Evolutionary conservation across 768 basidiomycete genomes (phyloP).

Genomic region (Termitomyces sp.): DNA sequence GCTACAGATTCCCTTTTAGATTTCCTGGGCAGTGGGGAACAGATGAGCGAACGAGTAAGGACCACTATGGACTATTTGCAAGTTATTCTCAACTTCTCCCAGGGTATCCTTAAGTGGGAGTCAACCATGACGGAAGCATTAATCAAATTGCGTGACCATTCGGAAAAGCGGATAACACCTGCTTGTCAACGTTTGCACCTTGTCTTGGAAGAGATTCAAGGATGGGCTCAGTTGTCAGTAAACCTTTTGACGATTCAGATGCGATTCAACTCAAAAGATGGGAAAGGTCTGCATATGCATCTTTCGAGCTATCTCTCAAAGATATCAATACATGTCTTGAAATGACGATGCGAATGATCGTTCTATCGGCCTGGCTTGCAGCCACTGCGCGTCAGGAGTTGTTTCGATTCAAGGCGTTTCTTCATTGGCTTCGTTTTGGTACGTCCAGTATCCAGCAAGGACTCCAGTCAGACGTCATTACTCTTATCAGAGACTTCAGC

Average conservation of each 20-base stretch:
- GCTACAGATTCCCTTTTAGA: constrained; percentile 67
- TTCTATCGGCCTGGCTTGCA: constrained; percentile 65
- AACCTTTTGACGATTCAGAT: constrained; percentile 1
- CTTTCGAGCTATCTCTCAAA: constrained; percentile 47
- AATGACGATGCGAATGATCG: constrained; percentile 49
- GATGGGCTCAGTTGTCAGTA: constrained; percentile 68
- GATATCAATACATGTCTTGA: constrained; percentile 50
- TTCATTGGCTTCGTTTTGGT: constrained; percentile 75
- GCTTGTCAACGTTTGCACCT: constrained; percentile 75
- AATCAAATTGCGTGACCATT: constrained; percentile 64
- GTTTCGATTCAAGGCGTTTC: constrained; percentile 70
- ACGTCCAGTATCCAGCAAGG: constrained; percentile 15
- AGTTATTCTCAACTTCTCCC: constrained; percentile 11
- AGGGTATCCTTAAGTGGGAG: constrained; percentile 86
- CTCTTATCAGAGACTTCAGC: constrained; percentile 37
- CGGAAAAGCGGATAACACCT: constrained; percentile 63
- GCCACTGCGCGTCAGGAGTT: constrained; percentile 61
- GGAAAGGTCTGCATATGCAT: constrained; percentile 48
- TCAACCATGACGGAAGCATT: constrained; percentile 64
- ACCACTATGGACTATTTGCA: constrained; percentile 13
- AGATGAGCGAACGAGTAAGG: constrained; percentile 76
- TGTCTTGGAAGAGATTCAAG: constrained; percentile 70
- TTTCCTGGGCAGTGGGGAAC: constrained; percentile 71
- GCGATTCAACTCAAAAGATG: constrained; percentile 7
- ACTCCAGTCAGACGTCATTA: background rate